A percentile compares a stretch with the other conserved stretches of the same genome.
These are phyloP conservation scores for Heliamphora exappendiculata DNA, from an alignment of 148 eudicot genomes.

Conservation along the genomic window DNA sequence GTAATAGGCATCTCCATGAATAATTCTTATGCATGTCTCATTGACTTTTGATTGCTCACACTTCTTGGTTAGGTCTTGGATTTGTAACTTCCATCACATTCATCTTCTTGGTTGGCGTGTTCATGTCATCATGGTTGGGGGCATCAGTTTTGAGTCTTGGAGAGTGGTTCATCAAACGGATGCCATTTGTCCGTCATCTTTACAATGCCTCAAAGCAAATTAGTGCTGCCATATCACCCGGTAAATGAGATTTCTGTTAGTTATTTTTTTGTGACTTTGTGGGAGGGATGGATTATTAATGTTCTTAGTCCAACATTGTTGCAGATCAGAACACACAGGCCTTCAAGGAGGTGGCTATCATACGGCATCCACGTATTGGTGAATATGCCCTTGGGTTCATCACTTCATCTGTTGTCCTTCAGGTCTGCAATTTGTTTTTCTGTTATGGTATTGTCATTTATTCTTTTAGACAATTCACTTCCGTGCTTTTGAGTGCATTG, in stretches of 20 bases:
- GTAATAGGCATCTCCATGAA: background rate
- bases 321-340: constrained; percentile 35
- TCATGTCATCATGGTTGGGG: constrained; percentile 44
- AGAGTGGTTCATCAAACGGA: constrained; percentile 41
- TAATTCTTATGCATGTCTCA: background rate
- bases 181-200: constrained; percentile 38
- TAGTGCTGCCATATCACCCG: constrained; percentile 40
- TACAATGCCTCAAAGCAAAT: constrained; percentile 43
- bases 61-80: constrained; percentile 26
- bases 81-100: constrained; percentile 37
- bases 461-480: background rate
- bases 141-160: constrained; percentile 34
- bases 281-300: constrained; percentile 1
- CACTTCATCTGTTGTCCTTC: constrained; percentile 36
- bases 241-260: constrained; percentile 12
- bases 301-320: background rate
- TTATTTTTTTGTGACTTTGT: background rate
- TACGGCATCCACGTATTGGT: constrained; percentile 39
- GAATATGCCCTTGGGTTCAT: constrained; percentile 35
- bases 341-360: constrained; percentile 38
- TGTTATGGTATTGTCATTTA: background rate
- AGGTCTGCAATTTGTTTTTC: constrained; percentile 17
- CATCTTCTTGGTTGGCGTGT: constrained; percentile 33
- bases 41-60: background rate
- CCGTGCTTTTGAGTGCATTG: background rate